Evolutionary conservation across 192 early-diverging fungal genomes (phyloP).

Genomic region (Coemansia sp.): DNA sequence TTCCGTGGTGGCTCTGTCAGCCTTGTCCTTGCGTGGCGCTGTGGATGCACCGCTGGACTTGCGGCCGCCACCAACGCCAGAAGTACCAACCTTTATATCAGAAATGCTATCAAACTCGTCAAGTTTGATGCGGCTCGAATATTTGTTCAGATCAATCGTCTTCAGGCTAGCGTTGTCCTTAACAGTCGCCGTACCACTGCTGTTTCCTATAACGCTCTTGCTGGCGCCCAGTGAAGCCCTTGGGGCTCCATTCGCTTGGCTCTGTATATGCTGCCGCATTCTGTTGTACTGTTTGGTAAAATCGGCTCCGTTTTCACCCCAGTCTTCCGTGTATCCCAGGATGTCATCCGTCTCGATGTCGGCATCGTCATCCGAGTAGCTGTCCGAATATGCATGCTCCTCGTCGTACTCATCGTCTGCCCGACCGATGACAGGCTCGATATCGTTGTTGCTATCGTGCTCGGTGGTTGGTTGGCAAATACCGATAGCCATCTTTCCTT

Average conservation of each 20-base stretch:
- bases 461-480: background rate
- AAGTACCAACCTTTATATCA: background rate
- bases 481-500: background rate
- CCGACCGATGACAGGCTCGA: background rate
- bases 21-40: constrained; percentile 76
- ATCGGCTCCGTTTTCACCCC: constrained; percentile 79
- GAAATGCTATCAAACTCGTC: constrained; percentile 55
- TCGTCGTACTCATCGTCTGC: constrained; percentile 10
- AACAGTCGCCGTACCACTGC: constrained; percentile 18
- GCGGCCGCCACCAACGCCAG: constrained; percentile 32
- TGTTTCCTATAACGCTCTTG: constrained; percentile 1
- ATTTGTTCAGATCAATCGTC: constrained; percentile 66
- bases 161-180: constrained; percentile 32
- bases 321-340: constrained; percentile 80
- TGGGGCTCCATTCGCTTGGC: constrained; percentile 16
- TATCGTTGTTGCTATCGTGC: background rate
- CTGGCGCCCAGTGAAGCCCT: background rate
- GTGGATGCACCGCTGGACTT: constrained; percentile 37
- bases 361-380: constrained; percentile 40
- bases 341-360: constrained; percentile 74
- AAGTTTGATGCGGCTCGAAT: constrained; percentile 71
- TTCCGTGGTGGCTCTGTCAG: constrained; percentile 94
- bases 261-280: constrained; percentile 70
- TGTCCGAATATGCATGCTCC: constrained; percentile 9
- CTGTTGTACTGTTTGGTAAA: constrained; percentile 95